A percentile compares a stretch with the other conserved stretches of the same genome.
These are phyloP conservation scores for Sporisorium exsertum DNA, from an alignment of 1,284 basidiomycete species.

Conservation along the genomic window DNA sequence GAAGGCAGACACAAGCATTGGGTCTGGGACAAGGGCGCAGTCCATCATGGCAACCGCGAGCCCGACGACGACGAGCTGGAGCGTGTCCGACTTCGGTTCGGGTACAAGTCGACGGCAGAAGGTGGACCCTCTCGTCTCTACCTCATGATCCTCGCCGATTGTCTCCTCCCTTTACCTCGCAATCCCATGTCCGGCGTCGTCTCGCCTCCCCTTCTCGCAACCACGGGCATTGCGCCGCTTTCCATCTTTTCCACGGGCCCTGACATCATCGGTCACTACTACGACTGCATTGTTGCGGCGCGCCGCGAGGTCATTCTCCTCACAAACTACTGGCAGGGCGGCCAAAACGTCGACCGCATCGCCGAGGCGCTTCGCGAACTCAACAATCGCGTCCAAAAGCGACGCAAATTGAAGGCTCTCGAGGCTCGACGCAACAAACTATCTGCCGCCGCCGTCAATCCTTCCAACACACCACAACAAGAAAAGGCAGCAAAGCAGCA, in stretches of 20 bases:
- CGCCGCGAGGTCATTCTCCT: slow-evolving; percentile 65
- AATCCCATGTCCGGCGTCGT: slow-evolving; percentile 65
- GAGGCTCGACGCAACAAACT: slow-evolving; percentile 21
- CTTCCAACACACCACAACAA: slow-evolving; percentile 21
- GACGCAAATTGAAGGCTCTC: slow-evolving; percentile 36
- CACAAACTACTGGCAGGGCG: slow-evolving; percentile 69
- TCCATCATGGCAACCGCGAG: slow-evolving; percentile 53
- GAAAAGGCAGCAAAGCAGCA: slow-evolving; percentile 33
- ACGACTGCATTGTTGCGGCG: slow-evolving; percentile 67
- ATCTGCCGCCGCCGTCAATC: slow-evolving; percentile 7
- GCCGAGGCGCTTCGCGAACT: slow-evolving; percentile 63
- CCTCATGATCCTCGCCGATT: slow-evolving; percentile 65
- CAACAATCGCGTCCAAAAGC: slow-evolving; percentile 47
- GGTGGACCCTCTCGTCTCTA: slow-evolving; percentile 63
- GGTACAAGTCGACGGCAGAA: slow-evolving; percentile 53
- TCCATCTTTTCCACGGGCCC: slow-evolving; percentile 68
- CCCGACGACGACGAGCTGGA: slow-evolving; percentile 63
- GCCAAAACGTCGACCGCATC: slow-evolving; percentile 65
- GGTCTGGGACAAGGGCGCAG: slow-evolving; percentile 66
- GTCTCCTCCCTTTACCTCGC: slow-evolving; percentile 56
- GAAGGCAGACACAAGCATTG: slow-evolving; percentile 61
- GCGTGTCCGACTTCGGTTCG: slow-evolving; percentile 52
- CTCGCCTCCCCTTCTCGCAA: slow-evolving; percentile 65
- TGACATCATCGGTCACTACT: slow-evolving; percentile 68
- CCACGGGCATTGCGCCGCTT: slow-evolving; percentile 65